phyloP scores from a whole-genome alignment of 768 basidiomycete species.

The Pleurotus platypus region DNA sequence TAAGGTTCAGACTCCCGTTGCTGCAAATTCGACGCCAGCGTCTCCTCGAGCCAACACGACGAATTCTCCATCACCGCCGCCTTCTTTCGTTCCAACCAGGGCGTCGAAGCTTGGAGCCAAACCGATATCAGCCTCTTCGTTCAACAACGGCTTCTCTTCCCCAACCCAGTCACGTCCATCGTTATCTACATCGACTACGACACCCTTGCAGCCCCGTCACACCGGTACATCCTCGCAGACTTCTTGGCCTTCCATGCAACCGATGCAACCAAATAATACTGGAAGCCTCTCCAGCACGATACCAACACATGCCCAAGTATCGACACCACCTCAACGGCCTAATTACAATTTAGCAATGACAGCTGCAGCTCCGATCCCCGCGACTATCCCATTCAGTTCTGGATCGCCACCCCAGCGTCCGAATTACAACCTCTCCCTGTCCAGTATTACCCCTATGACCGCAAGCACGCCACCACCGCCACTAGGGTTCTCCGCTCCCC shows the following conservation, averaged over 20 bases:
- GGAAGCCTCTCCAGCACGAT: background rate
- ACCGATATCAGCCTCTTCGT: constrained; percentile 22
- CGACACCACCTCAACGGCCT: constrained; percentile 16
- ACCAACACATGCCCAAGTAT: constrained; percentile 9
- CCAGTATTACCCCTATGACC: constrained; percentile 12
- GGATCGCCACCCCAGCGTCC: constrained; percentile 13
- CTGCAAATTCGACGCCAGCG: constrained; percentile 16
- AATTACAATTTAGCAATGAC: constrained; percentile 27
- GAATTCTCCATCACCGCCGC: constrained; percentile 11
- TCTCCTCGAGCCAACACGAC: constrained; percentile 7
- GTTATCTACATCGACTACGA: constrained; percentile 18
- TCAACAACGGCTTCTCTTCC: background rate
- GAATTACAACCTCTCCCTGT: constrained; percentile 15
- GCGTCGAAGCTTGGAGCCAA: constrained; percentile 38
- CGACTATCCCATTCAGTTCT: constrained; percentile 15
- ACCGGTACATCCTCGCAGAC: background rate
- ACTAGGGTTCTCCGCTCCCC: constrained; percentile 16
- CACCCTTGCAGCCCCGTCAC: constrained; percentile 13
- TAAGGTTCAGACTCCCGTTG: constrained; percentile 19
- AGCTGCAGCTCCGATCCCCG: constrained; percentile 11
- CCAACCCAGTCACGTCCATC: constrained; percentile 9
- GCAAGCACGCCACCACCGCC: constrained; percentile 12
- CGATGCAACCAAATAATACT: constrained; percentile 2
- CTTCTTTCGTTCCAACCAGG: constrained; percentile 26
- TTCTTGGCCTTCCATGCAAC: background rate